phyloP scores from a whole-genome alignment of 495 filamentous ascomycete species.

The Penicillium antarcticum region DNA sequence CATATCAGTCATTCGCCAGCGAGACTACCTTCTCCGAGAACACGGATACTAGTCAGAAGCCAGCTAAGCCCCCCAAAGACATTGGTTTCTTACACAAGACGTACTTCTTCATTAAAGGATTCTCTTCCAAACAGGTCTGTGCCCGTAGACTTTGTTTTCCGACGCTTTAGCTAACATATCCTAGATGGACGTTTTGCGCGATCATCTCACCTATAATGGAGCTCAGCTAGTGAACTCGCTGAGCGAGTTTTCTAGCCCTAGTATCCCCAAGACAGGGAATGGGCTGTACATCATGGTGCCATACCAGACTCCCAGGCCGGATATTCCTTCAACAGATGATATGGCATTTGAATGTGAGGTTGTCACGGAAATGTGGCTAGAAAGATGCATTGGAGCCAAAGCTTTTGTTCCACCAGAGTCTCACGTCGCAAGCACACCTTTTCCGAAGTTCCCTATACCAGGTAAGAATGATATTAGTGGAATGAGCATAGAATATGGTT shows the following conservation, averaged over 20 bases:
- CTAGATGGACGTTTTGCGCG: slow-evolving; percentile 43
- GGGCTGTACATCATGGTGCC: slow-evolving; percentile 54
- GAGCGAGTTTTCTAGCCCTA: slow-evolving; percentile 35
- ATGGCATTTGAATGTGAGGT: slow-evolving; percentile 44
- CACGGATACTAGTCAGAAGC: slow-evolving; percentile 16
- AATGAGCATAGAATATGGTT: neutral
- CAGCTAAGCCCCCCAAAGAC: slow-evolving; percentile 10
- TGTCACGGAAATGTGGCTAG: slow-evolving; percentile 92
- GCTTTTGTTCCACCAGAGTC: slow-evolving; percentile 63
- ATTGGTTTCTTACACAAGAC: slow-evolving; percentile 37
- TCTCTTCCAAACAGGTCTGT: slow-evolving; percentile 52
- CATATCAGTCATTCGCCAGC: slow-evolving; percentile 40
- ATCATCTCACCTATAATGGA: slow-evolving; percentile 53
- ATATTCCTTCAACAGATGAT: slow-evolving; percentile 39
- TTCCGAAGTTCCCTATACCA: slow-evolving; percentile 63
- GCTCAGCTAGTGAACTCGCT: slow-evolving; percentile 45
- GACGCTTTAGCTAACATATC: slow-evolving; percentile 14
- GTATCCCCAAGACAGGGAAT: slow-evolving; percentile 38
- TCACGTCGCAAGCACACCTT: slow-evolving; percentile 71
- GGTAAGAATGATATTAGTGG: slow-evolving; percentile 34
- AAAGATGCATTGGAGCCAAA: slow-evolving; percentile 77
- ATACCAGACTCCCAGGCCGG: slow-evolving; percentile 39
- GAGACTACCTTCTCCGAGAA: slow-evolving; percentile 33
- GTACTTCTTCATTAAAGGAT: slow-evolving; percentile 65
- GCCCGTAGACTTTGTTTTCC: neutral